Conservation (phyloP, 1,139 yeast genomes). For the Pichia norvegensis region DNA sequence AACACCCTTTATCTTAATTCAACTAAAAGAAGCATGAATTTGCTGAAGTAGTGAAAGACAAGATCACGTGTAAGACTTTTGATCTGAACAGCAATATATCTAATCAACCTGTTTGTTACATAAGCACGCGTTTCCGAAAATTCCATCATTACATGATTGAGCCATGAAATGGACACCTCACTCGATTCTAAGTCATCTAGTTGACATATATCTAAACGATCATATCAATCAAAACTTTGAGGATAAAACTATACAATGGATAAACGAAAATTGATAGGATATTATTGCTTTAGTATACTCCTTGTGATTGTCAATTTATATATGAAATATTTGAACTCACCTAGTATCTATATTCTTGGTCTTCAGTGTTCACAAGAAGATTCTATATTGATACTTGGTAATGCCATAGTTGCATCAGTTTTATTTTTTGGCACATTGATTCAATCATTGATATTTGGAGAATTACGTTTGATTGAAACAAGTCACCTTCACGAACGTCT, state of each 20-base stretch:
- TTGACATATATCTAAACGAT: too few species aligned
- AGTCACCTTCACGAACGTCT: slow-evolving; percentile 69
- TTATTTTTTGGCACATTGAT: slow-evolving; percentile 37
- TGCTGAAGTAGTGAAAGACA: too few species aligned
- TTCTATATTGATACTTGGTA: slow-evolving; percentile 29
- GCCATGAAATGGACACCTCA: too few species aligned
- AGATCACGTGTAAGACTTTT: too few species aligned
- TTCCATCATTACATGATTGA: not conserved
- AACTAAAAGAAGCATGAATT: too few species aligned
- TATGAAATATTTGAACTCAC: slow-evolving; percentile 20
- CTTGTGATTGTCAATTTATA: slow-evolving; percentile 17
- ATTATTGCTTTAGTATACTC: slow-evolving; percentile 20
- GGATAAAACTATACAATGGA: not conserved
- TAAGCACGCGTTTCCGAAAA: not conserved
- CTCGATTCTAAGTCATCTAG: too few species aligned
- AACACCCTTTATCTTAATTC: too few species aligned
- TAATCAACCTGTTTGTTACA: too few species aligned
- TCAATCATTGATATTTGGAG: slow-evolving; percentile 60
- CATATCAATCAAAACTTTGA: too few species aligned
- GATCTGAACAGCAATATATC: too few species aligned
- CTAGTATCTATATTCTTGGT: slow-evolving; percentile 28
- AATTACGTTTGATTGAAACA: slow-evolving; percentile 62
- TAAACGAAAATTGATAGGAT: slow-evolving; percentile 15
- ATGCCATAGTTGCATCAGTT: slow-evolving; percentile 36
- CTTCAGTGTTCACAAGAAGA: slow-evolving; percentile 24